Evolutionary conservation across 345 rosid genomes (phyloP), one percentile per base, ranked within the genome.

Genomic region (Turritis glabra): DNA sequence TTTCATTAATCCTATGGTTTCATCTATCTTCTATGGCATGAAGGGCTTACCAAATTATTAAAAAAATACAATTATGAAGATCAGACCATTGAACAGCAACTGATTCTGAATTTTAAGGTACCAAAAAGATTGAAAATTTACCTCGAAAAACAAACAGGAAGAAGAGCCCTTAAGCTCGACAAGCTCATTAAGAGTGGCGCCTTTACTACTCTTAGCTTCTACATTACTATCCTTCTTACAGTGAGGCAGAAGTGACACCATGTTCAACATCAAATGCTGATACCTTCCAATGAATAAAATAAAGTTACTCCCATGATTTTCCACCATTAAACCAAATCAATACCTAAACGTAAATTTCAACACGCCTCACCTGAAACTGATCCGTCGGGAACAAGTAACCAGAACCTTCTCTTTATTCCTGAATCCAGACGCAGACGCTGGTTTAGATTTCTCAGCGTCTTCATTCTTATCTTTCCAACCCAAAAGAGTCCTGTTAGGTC

Each of bases 401-500:
- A 96, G 83, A 47, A 90, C 97, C 82, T 92, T 96, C 79, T 96
- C 99, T 77, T 90, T 96, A 72, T 90, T 96, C 85, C 99, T 90
- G 73, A 92, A 95, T 23, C 22, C 75, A 0, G 69, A 72, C 58
- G 75, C 29, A 19, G 77, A 41, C 5, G 22, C 37, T 37, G 55
- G 2, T 50, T 59, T 35, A 33, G 77, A 35, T 51, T 52, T 7
- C 57, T 71, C 82, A 13, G 55, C 71, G 15, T 52, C 84, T 52
- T 84, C 87, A 1, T 25, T 65, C 68, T 84, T 84, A 37, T 88
- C 91, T 84, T 90, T 92, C 97, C 96, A 92, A 2, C 98, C 97
- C 37, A 90, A 63, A 1, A 92, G 90, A 14, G 96, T 87, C 51
- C 97, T 75, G 25, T 89, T 81, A 12, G 98, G 97, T 62, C 96